Evolutionary conservation across 352 stramenopile species (phyloP), one percentile per base, ranked within the genome.

Genomic region (Pythium rhizo-oryzae): DNA sequence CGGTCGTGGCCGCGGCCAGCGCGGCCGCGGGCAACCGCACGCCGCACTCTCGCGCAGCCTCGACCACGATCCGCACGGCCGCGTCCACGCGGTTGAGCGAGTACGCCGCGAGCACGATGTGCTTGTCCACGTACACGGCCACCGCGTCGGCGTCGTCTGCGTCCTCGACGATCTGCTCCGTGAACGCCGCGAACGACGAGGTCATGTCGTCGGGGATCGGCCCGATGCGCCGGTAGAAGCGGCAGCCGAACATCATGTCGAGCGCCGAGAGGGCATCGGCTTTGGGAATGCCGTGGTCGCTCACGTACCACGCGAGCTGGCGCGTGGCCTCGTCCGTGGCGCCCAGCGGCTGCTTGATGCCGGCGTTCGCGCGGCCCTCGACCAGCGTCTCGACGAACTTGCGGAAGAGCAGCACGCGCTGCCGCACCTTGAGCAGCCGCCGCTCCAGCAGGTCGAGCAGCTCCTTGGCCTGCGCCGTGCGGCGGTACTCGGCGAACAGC

Each of bases 241-340:
- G n/a, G 41, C 43, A 62, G n/a, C 55, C 55, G 18, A 33, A 43
- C 21, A 52, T 21, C 55, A 30, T 24, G 23, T 62, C 55, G n/a
- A 62, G 37, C 37, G 39, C 35, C 35, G 55, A 41, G 25, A 47
- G 4, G 11, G 8, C 28, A 7, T 4, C 4, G 11, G 55, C n/a
- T 8, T 24, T 62, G 23, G 55, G 15, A 13, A 62, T 28, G 21
- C 55, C 55, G 9, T 62, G 39, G 55, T 53, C 37, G 23, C 21
- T 44, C 16, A 25, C 57, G 58, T 65, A 65, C 58, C 58, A 65
- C n/a, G 25, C 58, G 1, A 65, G 55, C 15, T 65, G 44, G 19
- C 58, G 58, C 21, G 19, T 11, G 24, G 58, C 58, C 15, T 65
- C 58, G 28, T n/a, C 12, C 9, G 58, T 50, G 5, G 58, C 12